A percentile compares a stretch with the other conserved stretches of the same genome.
These are phyloP conservation scores for Cetraspora pellucida DNA, from an alignment of 192 early-diverging fungal genomes.

Conservation along the genomic window DNA sequence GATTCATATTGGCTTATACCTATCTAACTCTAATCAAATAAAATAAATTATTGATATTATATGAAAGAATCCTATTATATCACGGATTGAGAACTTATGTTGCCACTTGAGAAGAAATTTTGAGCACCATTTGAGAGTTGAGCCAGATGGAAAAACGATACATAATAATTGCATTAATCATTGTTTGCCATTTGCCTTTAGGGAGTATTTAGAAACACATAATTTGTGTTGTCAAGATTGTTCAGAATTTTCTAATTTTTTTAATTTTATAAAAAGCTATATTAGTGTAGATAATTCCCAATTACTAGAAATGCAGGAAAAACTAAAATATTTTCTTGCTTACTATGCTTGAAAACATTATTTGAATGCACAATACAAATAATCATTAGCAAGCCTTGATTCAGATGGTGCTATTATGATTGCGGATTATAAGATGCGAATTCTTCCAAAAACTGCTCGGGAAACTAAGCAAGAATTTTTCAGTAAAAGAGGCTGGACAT, in stretches of 20 bases:
- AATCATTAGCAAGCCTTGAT: neutral
- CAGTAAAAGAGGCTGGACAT: too few relatives aligned
- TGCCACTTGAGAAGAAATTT: neutral
- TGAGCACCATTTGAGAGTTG: too few relatives aligned
- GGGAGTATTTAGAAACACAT: neutral
- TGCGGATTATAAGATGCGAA: slow-evolving; percentile 1
- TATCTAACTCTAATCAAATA: too few relatives aligned
- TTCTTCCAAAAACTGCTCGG: neutral
- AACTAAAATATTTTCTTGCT: slow-evolving; percentile 6
- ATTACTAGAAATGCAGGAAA: neutral
- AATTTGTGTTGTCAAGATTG: neutral
- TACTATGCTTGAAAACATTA: neutral
- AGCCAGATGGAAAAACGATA: neutral
- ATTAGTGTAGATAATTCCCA: neutral
- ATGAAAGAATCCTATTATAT: too few relatives aligned
- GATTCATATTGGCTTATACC: too few relatives aligned
- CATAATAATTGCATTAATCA: slow-evolving; percentile 3
- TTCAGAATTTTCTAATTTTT: slow-evolving; percentile 1
- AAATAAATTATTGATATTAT: too few relatives aligned
- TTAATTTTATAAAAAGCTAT: neutral
- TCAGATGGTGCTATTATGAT: neutral
- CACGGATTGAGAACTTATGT: neutral
- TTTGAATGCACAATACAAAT: slow-evolving; percentile 10
- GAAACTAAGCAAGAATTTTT: slow-evolving; percentile 9
- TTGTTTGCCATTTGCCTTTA: slow-evolving; percentile 8